Evolutionary conservation across 768 basidiomycete genomes (phyloP).

Genomic region (Lactifluus pinguis): DNA sequence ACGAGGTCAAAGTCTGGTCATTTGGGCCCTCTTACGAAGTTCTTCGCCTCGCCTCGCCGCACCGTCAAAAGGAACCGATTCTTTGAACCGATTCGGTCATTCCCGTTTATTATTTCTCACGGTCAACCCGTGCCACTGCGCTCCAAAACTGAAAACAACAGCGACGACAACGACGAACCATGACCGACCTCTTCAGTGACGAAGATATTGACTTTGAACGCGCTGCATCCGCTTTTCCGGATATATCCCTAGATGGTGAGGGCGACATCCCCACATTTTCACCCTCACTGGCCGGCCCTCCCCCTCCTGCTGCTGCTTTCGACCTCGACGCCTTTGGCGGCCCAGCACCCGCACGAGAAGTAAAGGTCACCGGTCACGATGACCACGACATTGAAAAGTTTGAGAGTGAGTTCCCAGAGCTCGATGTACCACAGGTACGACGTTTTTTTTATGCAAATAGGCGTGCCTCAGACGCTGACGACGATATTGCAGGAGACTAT

Average conservation of each 20-base stretch:
- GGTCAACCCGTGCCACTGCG: neutral
- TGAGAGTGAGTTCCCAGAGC: conserved; percentile 76
- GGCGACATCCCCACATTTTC: conserved; percentile 42
- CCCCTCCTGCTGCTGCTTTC: conserved; percentile 34
- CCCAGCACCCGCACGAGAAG: conserved; percentile 38
- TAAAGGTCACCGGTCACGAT: conserved; percentile 79
- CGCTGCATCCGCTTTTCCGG: conserved; percentile 78
- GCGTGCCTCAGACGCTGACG: conserved; percentile 14
- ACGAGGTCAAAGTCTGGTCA: conserved; percentile 13
- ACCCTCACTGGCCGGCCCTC: conserved; percentile 18
- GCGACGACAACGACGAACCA: conserved; percentile 7
- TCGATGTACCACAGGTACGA: conserved; percentile 44
- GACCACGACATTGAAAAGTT: conserved; percentile 65
- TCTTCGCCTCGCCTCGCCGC: neutral
- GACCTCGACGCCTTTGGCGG: conserved; percentile 59
- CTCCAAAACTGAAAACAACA: neutral
- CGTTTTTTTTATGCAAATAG: neutral
- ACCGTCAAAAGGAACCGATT: neutral
- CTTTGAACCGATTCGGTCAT: neutral
- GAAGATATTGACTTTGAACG: conserved; percentile 70
- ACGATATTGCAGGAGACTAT: conserved; percentile 13
- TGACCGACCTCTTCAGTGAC: conserved; percentile 33
- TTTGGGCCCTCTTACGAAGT: neutral
- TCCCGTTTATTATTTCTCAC: neutral
- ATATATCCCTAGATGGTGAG: conserved; percentile 66